Conservation (phyloP, 208 protist genomes). For the Leishmania tarentolae region DNA sequence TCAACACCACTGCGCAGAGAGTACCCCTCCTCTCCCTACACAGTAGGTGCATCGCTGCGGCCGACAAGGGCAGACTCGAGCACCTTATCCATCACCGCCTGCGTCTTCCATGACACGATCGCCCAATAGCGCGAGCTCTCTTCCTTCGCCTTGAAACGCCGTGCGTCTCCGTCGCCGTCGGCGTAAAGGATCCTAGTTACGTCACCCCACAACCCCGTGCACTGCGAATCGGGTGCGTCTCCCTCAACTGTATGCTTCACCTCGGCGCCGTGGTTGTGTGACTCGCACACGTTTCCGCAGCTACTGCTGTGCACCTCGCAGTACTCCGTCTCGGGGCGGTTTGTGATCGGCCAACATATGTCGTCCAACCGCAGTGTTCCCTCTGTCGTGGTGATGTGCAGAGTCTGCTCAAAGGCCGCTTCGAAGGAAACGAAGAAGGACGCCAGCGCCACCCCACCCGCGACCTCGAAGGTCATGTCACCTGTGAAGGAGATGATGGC, state of each 20-base stretch:
- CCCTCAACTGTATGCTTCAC: slow-evolving; percentile 20
- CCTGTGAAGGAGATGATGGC: slow-evolving; percentile 45
- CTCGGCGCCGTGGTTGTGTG: slow-evolving; percentile 11
- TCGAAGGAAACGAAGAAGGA: slow-evolving; percentile 44
- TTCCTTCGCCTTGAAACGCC: slow-evolving; percentile 31
- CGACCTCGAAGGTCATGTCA: slow-evolving; percentile 39
- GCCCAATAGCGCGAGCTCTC: slow-evolving; percentile 48
- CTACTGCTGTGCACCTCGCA: slow-evolving; percentile 47
- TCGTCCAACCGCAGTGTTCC: slow-evolving; percentile 47
- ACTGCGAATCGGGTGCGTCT: slow-evolving; percentile 33
- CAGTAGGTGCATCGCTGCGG: neutral
- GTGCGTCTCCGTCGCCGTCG: slow-evolving; percentile 23
- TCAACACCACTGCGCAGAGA: neutral
- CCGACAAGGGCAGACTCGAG: slow-evolving; percentile 44
- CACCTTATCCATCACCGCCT: slow-evolving; percentile 68
- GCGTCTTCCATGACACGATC: slow-evolving; percentile 49
- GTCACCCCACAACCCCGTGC: slow-evolving; percentile 50
- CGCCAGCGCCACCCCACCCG: slow-evolving; percentile 22
- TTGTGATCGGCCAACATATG: slow-evolving; percentile 28
- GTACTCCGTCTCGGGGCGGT: slow-evolving; percentile 22
- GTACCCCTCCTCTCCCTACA: neutral
- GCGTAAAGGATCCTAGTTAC: slow-evolving; percentile 29
- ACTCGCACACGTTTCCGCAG: slow-evolving; percentile 24
- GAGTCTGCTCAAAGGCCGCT: slow-evolving; percentile 25
- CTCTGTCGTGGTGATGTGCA: slow-evolving; percentile 39